phyloP scores from a whole-genome alignment of 2,329 filamentous ascomycete genomes.

The Macroventuria anomochaeta region DNA sequence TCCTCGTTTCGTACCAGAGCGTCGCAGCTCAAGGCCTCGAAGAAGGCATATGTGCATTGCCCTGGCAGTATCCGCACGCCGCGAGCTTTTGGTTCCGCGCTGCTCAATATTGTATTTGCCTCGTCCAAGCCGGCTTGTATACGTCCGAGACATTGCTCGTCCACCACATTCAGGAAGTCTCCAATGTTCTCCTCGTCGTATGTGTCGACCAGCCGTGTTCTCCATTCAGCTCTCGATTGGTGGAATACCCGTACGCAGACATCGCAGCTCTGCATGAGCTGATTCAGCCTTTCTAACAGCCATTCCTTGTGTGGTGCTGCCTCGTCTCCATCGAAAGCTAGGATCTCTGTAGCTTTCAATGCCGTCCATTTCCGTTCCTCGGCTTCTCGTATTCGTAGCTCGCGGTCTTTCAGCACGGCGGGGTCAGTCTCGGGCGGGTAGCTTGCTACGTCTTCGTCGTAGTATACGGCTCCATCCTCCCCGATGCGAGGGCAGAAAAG shows the following conservation, averaged over 20 bases:
- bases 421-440: constrained; percentile 38
- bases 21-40: constrained; percentile 86
- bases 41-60: constrained; percentile 77
- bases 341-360: constrained; percentile 53
- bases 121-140: constrained; percentile 53
- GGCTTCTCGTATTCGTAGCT: constrained; percentile 47
- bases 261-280: constrained; percentile 56
- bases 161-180: constrained; percentile 53
- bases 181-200: constrained; percentile 55
- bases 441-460: constrained; percentile 53
- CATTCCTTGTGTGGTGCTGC: constrained; percentile 52
- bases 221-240: constrained; percentile 51
- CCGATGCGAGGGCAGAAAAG: constrained; percentile 57
- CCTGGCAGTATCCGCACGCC: constrained; percentile 59
- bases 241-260: constrained; percentile 59
- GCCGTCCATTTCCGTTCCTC: constrained; percentile 50
- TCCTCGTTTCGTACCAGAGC: constrained; percentile 70
- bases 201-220: constrained; percentile 49
- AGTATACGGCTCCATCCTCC: constrained; percentile 48
- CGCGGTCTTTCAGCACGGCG: constrained; percentile 36
- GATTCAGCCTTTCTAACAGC: constrained; percentile 49
- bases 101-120: constrained; percentile 50
- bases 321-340: constrained; percentile 57
- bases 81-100: constrained; percentile 58
- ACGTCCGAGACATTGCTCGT: constrained; percentile 54